phyloP scores from a whole-genome alignment of 768 basidiomycete genomes.

The Pulveroboletus sp. region DNA sequence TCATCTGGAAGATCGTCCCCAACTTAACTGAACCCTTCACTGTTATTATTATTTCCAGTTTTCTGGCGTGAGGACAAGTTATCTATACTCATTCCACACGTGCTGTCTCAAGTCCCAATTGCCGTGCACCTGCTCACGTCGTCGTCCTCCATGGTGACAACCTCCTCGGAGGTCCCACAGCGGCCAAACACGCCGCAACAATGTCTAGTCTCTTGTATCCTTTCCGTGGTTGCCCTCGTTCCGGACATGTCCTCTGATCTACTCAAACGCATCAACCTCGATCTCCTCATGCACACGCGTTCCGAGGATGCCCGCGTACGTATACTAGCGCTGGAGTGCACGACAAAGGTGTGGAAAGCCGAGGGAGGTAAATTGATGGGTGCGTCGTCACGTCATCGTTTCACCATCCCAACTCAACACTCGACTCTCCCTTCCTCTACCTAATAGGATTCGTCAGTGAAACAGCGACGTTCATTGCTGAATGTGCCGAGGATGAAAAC shows the following conservation, averaged over 20 bases:
- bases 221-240: slow-evolving; percentile 14
- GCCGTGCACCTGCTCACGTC: slow-evolving; percentile 31
- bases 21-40: not conserved
- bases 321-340: slow-evolving; percentile 61
- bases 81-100: slow-evolving; percentile 49
- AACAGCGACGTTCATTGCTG: slow-evolving; percentile 80
- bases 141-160: not conserved
- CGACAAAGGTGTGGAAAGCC: slow-evolving; percentile 69
- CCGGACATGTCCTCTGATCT: slow-evolving; percentile 30
- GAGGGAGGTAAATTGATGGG: slow-evolving; percentile 74
- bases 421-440: no score
- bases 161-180: not conserved
- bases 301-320: slow-evolving; percentile 72
- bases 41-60: slow-evolving; percentile 35
- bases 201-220: slow-evolving; percentile 14
- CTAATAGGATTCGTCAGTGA: slow-evolving; percentile 67
- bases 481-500: slow-evolving; percentile 86
- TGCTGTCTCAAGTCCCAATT: slow-evolving; percentile 64
- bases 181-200: slow-evolving; percentile 4
- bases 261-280: slow-evolving; percentile 78
- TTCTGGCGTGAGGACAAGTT: slow-evolving; percentile 90
- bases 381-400: slow-evolving; percentile 28
- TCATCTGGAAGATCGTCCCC: not conserved
- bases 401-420: not conserved
- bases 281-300: slow-evolving; percentile 84